A percentile compares a stretch with the other conserved stretches of the same genome.
Evolutionary conservation across 2,329 filamentous ascomycete genomes (phyloP).

Genomic region (Lojkania enalia): DNA sequence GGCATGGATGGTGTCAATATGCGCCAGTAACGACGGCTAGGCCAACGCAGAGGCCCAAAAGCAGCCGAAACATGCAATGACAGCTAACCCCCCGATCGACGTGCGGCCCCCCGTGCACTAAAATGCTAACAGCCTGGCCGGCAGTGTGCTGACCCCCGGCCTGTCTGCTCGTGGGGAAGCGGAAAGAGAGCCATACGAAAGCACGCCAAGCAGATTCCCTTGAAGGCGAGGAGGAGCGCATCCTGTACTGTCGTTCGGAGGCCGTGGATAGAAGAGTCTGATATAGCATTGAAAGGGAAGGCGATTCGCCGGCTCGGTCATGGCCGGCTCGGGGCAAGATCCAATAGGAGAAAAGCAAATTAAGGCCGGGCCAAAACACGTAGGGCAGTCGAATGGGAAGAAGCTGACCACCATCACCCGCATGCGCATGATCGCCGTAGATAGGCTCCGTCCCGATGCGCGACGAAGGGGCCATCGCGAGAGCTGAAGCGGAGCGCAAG

Average conservation of each 20-base stretch:
- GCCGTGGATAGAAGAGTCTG: too few species aligned
- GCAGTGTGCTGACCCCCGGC: neutral
- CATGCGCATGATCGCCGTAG: slow-evolving; percentile 21
- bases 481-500: slow-evolving; percentile 3
- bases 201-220: too few species aligned
- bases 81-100: slow-evolving; percentile 22
- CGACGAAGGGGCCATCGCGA: neutral
- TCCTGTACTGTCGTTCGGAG: too few species aligned
- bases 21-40: slow-evolving; percentile 12
- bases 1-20: slow-evolving; percentile 9
- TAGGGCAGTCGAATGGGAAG: slow-evolving; percentile 36
- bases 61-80: slow-evolving; percentile 22
- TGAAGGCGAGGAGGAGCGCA: too few species aligned
- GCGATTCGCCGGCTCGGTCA: neutral
- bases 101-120: slow-evolving; percentile 18
- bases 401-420: slow-evolving; percentile 20
- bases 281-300: neutral
- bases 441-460: slow-evolving; percentile 3
- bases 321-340: slow-evolving; percentile 3
- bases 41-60: slow-evolving; percentile 26
- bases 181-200: too few species aligned
- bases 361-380: slow-evolving; percentile 4
- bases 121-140: slow-evolving; percentile 2
- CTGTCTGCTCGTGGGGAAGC: slow-evolving; percentile 8
- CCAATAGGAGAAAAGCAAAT: slow-evolving; percentile 34